These are phyloP conservation scores for Lenzites betulinus DNA, from an alignment of 768 basidiomycete species.

Conservation along the genomic window DNA sequence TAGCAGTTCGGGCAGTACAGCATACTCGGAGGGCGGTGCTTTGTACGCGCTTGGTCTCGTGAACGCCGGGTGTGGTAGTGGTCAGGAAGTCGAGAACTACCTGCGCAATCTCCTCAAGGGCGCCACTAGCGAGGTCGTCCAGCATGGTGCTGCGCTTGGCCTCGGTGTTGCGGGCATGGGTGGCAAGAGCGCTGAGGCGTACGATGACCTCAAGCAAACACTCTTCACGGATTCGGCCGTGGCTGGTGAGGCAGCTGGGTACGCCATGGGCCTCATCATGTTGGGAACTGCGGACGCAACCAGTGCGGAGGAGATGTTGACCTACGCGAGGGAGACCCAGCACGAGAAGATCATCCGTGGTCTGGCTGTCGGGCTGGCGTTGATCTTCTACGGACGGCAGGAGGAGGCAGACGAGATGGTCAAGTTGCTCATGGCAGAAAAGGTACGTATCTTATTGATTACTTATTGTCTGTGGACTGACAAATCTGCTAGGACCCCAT, in stretches of 20 bases:
- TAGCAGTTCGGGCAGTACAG: slow-evolving; percentile 73
- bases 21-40: slow-evolving; percentile 95
- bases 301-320: slow-evolving; percentile 90
- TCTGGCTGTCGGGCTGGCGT: slow-evolving; percentile 88
- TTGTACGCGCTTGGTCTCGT: slow-evolving; percentile 94
- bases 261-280: slow-evolving; percentile 98
- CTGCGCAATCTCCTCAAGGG: slow-evolving; percentile 78
- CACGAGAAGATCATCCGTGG: slow-evolving; percentile 99
- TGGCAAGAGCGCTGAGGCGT: slow-evolving; percentile 83
- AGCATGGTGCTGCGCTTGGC: slow-evolving; percentile 96
- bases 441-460: slow-evolving; percentile 52
- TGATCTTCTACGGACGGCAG: slow-evolving; percentile 90
- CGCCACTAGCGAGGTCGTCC: slow-evolving; percentile 83
- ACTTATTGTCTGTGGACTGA: neutral
- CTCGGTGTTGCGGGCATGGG: slow-evolving; percentile 97
- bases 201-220: slow-evolving; percentile 86
- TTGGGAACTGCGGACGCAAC: slow-evolving; percentile 85
- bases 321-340: slow-evolving; percentile 95
- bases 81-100: slow-evolving; percentile 67
- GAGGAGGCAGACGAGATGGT: slow-evolving; percentile 91
- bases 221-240: slow-evolving; percentile 94
- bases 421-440: slow-evolving; percentile 76
- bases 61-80: slow-evolving; percentile 86
- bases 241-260: slow-evolving; percentile 94
- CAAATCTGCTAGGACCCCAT: slow-evolving; percentile 73